Percentiles rank a stretch among this genome's conserved stretches.
Evolutionary conservation across 2,329 filamentous ascomycete species (phyloP).

Genomic region (Venturia asperata): DNA sequence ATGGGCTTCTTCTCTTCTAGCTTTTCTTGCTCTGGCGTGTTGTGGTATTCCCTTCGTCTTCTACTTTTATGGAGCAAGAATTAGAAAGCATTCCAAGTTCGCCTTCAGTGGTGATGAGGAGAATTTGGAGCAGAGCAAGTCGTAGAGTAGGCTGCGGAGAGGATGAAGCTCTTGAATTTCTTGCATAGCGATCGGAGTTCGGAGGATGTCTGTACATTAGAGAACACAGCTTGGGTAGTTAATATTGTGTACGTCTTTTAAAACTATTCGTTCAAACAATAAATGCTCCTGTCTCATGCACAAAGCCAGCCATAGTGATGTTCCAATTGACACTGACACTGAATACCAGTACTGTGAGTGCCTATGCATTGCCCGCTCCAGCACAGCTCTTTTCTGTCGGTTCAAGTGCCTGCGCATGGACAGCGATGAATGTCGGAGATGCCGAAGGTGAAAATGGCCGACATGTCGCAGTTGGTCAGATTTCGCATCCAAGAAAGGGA

Average conservation of each 20-base stretch:
- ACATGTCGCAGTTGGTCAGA: not conserved
- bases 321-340: too few relatives aligned
- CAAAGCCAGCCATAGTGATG: not conserved
- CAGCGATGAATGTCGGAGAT: too few relatives aligned
- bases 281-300: not conserved
- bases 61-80: conserved; percentile 66
- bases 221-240: not conserved
- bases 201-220: not conserved
- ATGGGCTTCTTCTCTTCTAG: conserved; percentile 68
- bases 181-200: conserved; percentile 12
- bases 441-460: not conserved
- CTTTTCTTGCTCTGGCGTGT: conserved; percentile 67
- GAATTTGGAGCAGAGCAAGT: conserved; percentile 19
- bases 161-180: not conserved
- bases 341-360: too few relatives aligned
- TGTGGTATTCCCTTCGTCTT: conserved; percentile 79
- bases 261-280: not conserved
- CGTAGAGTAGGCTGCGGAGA: not conserved
- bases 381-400: too few relatives aligned
- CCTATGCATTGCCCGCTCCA: too few relatives aligned
- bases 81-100: conserved; percentile 62
- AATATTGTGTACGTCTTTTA: not conserved
- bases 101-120: conserved; percentile 59
- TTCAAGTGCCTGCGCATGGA: too few relatives aligned
- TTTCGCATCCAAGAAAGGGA: not conserved